Conservation (phyloP, 768 basidiomycete genomes). For the Lactarius hengduanensis region DNA sequence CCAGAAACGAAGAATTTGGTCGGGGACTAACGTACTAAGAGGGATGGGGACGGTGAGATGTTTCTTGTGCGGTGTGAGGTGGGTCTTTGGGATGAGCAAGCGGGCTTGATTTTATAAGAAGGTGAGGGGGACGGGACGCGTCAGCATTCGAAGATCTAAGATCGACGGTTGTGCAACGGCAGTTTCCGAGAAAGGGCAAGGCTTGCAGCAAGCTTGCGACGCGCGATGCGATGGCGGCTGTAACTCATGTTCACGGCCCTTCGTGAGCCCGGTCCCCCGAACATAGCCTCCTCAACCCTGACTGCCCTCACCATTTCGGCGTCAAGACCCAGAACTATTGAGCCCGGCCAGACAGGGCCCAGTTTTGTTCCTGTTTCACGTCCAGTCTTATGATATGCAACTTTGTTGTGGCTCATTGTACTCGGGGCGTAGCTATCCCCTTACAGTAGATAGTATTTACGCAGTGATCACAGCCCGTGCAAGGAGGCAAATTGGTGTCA, state of each 20-base stretch:
- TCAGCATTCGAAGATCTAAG: slow-evolving; percentile 30
- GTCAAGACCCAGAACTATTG: not conserved
- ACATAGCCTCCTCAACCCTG: not conserved
- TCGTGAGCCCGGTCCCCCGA: not conserved
- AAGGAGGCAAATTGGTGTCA: not conserved
- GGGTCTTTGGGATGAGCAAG: not conserved
- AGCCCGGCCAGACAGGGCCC: not conserved
- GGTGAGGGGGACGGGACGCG: slow-evolving; percentile 27
- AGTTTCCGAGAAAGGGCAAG: slow-evolving; percentile 8
- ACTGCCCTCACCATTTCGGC: not conserved
- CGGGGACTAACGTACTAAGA: not conserved
- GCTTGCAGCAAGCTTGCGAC: not conserved
- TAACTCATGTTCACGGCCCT: slow-evolving; percentile 17
- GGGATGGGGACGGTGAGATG: slow-evolving; percentile 1
- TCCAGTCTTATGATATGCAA: not conserved
- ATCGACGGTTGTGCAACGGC: slow-evolving; percentile 18
- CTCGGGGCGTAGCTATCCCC: not conserved
- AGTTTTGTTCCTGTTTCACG: slow-evolving; percentile 17
- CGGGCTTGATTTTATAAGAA: slow-evolving; percentile 25
- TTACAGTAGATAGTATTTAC: no score
- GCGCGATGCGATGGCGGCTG: not conserved
- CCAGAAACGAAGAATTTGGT: not conserved
- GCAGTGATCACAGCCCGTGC: not conserved
- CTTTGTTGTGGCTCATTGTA: not conserved
- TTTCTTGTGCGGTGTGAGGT: not conserved